Evolutionary conservation across 2,329 filamentous ascomycete genomes (phyloP), one percentile per base, ranked within the genome.

Genomic region (Eurotiales sp.): DNA sequence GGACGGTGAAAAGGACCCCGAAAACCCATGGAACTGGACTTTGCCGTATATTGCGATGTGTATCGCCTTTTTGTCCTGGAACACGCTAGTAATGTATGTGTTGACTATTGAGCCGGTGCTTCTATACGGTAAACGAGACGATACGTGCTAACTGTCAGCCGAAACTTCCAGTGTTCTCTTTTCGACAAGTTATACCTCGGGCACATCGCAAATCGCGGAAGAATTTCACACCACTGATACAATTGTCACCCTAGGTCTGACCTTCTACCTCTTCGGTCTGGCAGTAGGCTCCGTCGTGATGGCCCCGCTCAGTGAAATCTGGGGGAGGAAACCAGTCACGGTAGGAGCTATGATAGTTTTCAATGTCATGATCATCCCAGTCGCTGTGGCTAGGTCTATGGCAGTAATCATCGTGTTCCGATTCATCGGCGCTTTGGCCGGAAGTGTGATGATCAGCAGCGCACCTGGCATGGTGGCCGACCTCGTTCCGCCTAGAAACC

Each of bases 101-200:
- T n/a, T 27, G n/a, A 8, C 15, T 7, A 19, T 10, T 11, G 15
- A 21, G 4, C n/a, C 34, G 15, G 23, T 12, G 5, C 30, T 19
- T 22, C n/a, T 27, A 4, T 15, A 3, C 1, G 12, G 22, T 8
- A 19, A 15, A 27, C 30, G 7, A 39, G 3, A 30, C 29, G 5
- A n/a, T 30, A 34, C 32, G 42, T 42, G 54, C 60, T 66, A 44
- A 55, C 41, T 41, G 25, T 41, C 19, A 48, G 25, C n/a, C n/a
- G n/a, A n/a, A n/a, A 47, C 30, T 36, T 21, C 25, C 50, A 69
- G 75, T 61, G 84, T 90, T 14, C 64, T 90, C 41, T 89, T 90
- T 63, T 89, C 85, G 42, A 93, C 89, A 0, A 85, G 82, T 46
- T 95, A 93, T 64, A 90, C 88, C 1, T 81, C 84, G 0, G 85